Evolutionary conservation across 106 monocot species (phyloP).

Genomic region (Gastrodia elata): DNA sequence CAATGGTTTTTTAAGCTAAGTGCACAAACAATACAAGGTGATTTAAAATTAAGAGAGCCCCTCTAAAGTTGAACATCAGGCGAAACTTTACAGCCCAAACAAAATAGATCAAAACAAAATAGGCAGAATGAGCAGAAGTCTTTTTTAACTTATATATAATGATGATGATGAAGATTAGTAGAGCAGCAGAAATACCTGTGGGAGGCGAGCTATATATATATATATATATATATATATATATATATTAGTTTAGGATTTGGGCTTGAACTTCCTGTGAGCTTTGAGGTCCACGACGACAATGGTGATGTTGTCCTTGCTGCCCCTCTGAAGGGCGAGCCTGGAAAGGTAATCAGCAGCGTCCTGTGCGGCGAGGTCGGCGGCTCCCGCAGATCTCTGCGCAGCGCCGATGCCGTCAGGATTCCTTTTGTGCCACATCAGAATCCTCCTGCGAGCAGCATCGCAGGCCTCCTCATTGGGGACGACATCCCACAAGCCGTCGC

Average conservation of each 20-base stretch:
- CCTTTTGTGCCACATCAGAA: constrained; percentile 61
- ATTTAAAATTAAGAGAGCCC: no score
- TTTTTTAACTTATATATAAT: neutral
- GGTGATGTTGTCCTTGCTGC: constrained; percentile 74
- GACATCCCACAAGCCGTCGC: constrained; percentile 62
- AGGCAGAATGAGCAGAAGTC: neutral
- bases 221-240: no score
- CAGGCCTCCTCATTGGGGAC: constrained; percentile 58
- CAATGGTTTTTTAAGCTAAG: no score
- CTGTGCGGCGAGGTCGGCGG: constrained; percentile 47
- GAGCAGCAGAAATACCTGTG: neutral
- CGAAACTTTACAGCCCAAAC: neutral
- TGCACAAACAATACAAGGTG: no score
- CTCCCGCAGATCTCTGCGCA: constrained; percentile 9
- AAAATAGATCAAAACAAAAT: no score
- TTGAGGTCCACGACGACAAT: constrained; percentile 30
- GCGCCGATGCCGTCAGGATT: constrained; percentile 14
- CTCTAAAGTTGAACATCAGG: no score
- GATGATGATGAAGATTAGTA: neutral
- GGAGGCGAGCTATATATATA: no score
- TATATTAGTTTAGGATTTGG: constrained; percentile 6
- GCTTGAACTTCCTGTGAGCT: constrained; percentile 5
- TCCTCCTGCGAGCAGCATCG: constrained; percentile 43
- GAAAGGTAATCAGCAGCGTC: constrained; percentile 58
- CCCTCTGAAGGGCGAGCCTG: constrained; percentile 51